phyloP scores from a whole-genome alignment of 345 rosid species.

The Boechera retrofracta region DNA sequence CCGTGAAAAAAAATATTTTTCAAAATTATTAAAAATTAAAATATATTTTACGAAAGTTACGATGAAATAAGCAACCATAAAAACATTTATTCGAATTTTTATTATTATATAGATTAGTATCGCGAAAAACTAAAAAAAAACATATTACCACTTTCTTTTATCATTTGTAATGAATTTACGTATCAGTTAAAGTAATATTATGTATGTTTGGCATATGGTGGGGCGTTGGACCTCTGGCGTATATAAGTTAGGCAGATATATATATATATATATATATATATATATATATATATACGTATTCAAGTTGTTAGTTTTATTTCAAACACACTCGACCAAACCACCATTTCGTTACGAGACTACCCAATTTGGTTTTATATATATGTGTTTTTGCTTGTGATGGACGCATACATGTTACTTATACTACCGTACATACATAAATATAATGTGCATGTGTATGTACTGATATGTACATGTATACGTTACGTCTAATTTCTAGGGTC shows the following conservation, averaged over 20 bases:
- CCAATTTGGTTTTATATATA: conserved; percentile 20
- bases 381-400: conserved; percentile 24
- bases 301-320: conserved; percentile 28
- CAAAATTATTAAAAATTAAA: no score
- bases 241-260: conserved; percentile 15
- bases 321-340: conserved; percentile 34
- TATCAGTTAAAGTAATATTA: not conserved
- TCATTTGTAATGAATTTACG: not conserved
- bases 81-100: no score
- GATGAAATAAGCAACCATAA: no score
- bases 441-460: not conserved
- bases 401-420: conserved; percentile 7
- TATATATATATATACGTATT: conserved; percentile 2
- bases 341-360: conserved; percentile 34
- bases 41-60: no score
- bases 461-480: not conserved
- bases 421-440: not conserved
- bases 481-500: not conserved
- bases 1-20: no score
- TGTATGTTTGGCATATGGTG: conserved; percentile 24
- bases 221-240: conserved; percentile 16
- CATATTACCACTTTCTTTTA: not conserved
- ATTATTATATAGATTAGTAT: no score
- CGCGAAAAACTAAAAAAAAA: no score
- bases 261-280: not conserved